These are phyloP conservation scores for Periconia macrospinosa DNA, from an alignment of 2,329 filamentous ascomycete species.

Conservation along the genomic window DNA sequence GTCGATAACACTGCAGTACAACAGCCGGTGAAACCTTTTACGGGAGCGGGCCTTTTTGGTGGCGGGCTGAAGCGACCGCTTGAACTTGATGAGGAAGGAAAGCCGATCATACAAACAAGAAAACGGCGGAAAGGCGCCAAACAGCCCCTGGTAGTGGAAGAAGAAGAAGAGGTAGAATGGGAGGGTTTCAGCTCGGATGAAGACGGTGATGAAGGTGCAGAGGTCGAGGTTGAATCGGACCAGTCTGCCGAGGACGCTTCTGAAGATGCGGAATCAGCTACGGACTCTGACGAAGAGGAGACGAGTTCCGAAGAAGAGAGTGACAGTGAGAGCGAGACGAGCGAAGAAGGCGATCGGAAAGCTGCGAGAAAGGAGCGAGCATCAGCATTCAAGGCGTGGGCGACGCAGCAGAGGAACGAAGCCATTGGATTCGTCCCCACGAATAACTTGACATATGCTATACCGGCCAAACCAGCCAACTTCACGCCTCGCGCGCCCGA, in stretches of 20 bases:
- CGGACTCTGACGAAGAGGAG: constrained; percentile 26
- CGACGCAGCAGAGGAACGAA: constrained; percentile 80
- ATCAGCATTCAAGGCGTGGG: constrained; percentile 92
- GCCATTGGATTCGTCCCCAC: constrained; percentile 70
- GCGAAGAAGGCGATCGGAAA: constrained; percentile 41
- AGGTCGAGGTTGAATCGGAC: constrained; percentile 7
- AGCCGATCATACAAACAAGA: constrained; percentile 79
- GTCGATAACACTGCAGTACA: constrained; percentile 1
- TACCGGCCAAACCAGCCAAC: constrained; percentile 56
- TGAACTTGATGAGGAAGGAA: constrained; percentile 75
- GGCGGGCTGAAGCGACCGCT: constrained; percentile 86
- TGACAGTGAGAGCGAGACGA: constrained; percentile 31
- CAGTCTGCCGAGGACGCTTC: constrained; percentile 12
- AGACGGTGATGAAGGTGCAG: constrained; percentile 17
- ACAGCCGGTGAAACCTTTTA: constrained; percentile 2
- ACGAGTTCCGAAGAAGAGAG: constrained; percentile 41
- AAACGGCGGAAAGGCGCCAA: constrained; percentile 65
- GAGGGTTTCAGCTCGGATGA: constrained; percentile 61
- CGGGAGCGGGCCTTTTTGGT: constrained; percentile 53
- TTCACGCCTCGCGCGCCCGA: constrained; percentile 71
- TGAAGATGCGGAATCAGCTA: constrained; percentile 3
- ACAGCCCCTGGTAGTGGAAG: constrained; percentile 33
- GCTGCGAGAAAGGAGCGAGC: constrained; percentile 48
- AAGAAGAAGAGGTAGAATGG: constrained; percentile 58
- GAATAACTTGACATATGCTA: constrained; percentile 35